phyloP scores from a whole-genome alignment of 78 protist genomes.

The Dictyostelium citrinum region DNA sequence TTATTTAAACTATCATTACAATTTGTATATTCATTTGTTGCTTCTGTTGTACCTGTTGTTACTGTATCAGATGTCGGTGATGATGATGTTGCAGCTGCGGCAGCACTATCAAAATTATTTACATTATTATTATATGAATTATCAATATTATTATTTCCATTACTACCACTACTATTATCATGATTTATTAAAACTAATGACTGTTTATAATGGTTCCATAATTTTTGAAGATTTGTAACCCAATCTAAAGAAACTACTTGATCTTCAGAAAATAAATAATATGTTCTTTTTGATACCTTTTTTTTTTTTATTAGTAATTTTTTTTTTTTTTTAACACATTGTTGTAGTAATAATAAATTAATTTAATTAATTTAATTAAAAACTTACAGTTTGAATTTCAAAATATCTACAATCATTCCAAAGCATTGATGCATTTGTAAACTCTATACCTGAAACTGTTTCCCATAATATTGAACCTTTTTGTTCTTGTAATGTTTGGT shows the following conservation, averaged over 20 bases:
- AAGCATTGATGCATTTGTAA: not conserved
- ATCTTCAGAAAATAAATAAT: slow-evolving; percentile 65
- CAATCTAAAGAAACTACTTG: slow-evolving; percentile 24
- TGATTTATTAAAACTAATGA: not conserved
- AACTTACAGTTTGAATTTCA: slow-evolving; percentile 56
- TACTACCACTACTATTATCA: not conserved
- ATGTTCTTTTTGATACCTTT: slow-evolving; percentile 30
- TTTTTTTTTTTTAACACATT: too few relatives aligned
- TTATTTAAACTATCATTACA: not conserved
- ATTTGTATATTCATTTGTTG: not conserved
- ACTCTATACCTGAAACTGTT: not conserved
- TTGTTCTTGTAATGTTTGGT: not conserved
- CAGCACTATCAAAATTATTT: not conserved
- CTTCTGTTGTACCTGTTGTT: not conserved
- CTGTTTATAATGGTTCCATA: not conserved
- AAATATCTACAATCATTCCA: slow-evolving; percentile 63
- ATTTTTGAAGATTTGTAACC: slow-evolving; percentile 25
- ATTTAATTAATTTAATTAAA: not conserved
- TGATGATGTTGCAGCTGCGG: not conserved
- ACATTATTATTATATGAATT: not conserved
- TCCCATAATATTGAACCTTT: slow-evolving; percentile 41
- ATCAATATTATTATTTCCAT: not conserved
- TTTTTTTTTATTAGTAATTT: too few relatives aligned
- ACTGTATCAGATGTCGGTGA: slow-evolving; percentile 1
- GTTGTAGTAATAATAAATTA: too few relatives aligned